Evolutionary conservation across 805 yeast species (phyloP), one percentile per base, ranked within the genome.

Genomic region (Osmozyma mogii): DNA sequence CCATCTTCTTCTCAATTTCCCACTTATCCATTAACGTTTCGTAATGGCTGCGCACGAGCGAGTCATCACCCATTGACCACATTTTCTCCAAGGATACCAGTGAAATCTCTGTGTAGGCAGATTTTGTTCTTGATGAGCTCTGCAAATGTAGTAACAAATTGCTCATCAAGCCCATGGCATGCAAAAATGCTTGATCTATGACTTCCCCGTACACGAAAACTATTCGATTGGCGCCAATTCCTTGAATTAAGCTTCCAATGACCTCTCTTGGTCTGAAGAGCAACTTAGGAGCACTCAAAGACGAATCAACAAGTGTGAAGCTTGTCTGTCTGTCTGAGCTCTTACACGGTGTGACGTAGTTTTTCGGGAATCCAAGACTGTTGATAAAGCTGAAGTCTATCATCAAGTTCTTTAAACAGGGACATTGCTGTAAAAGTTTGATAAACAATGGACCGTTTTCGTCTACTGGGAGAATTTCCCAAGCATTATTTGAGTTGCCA

Each of bases 21-120:
- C 13, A 24, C 19, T 15, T 14, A 22, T 13, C 29, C 25, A 9
- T 28, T 10, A 21, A 29, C 7, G 6, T 19, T 17, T 37, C 41
- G 28, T 40, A 43, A 10, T 48, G 45, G 32, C 52, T 37, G 5
- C 46, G 22, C 5, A 43, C 34, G 19, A 23, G n/a, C 8, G 51
- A 29, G 15, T 53, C 61, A 32, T 56, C 58, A 2, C 47, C 34
- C 9, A 51, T 42, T 2, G 59, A 50, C 62, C 62, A 56, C 15
- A 54, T 49, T 29, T 53, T 49, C 27, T 49, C 56, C 14, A 48
- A 30, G 8, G 47, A 36, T 4, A 47, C 38, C 20, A 9, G 25
- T 13, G 14, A 12, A 15, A 31, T 28, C 14, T 27, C 38, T 9
- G 24, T 13, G 15, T 25, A 14, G 4, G 17, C 22, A 10, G 13